Evolutionary conservation across 768 basidiomycete genomes (phyloP).

Genomic region (Paxillus involutus): DNA sequence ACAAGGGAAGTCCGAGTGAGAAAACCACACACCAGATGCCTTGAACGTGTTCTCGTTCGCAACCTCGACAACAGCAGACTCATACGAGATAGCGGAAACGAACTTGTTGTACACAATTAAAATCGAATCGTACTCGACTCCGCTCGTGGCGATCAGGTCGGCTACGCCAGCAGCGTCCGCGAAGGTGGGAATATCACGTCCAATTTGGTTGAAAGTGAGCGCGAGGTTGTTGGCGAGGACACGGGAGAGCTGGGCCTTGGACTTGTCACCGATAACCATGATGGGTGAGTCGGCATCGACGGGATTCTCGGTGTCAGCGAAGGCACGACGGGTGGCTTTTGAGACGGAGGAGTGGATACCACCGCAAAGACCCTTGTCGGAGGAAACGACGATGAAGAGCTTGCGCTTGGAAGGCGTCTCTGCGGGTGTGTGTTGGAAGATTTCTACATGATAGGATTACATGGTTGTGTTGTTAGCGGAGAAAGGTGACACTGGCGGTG

Average conservation of each 20-base stretch:
- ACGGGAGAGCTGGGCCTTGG: conserved; percentile 87
- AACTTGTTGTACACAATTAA: conserved; percentile 83
- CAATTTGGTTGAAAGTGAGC: conserved; percentile 96
- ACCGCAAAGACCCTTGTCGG: conserved; percentile 99
- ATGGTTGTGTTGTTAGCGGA: conserved; percentile 3
- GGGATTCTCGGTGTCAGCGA: conserved; percentile 49
- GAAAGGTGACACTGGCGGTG: not conserved
- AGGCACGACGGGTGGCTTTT: conserved; percentile 79
- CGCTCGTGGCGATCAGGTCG: conserved; percentile 86
- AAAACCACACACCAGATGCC: conserved; percentile 64
- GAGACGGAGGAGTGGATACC: conserved; percentile 98
- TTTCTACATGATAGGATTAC: conserved; percentile 51
- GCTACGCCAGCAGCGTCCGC: conserved; percentile 93
- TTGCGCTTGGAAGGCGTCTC: conserved; percentile 72
- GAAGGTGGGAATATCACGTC: conserved; percentile 96
- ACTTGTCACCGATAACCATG: conserved; percentile 96
- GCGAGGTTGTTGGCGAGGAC: conserved; percentile 61
- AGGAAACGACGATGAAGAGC: conserved; percentile 93
- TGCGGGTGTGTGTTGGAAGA: conserved; percentile 76
- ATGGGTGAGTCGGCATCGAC: conserved; percentile 65
- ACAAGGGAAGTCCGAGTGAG: not conserved
- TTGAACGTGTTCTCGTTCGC: conserved; percentile 80
- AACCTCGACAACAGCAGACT: conserved; percentile 72
- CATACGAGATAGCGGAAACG: conserved; percentile 88
- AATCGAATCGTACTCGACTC: conserved; percentile 84